Base-by-base conservation (phyloP, 2,329 filamentous ascomycete species). In the Pseudocercospora pini-densiflorae region DNA sequence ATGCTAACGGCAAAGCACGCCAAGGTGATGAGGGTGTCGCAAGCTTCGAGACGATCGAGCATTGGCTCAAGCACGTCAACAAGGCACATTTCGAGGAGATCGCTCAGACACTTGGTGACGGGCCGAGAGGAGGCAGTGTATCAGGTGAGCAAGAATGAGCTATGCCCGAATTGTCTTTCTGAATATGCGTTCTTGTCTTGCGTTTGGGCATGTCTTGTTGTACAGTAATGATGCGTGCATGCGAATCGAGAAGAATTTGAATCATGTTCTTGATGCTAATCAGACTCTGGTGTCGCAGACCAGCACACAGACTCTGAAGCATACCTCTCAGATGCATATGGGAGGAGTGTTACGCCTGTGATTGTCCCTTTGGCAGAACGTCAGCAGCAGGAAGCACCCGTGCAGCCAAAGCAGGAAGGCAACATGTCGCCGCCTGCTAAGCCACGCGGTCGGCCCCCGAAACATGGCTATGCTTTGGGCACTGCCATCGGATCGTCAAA, bases 101-200 rank as follows among this genome's bases (percentile, higher is more conserved):
- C 51, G 84, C 84, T n/a, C 86, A 86, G 83, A 79, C 82, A 70
- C 79, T 85, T 51, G 87, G 87, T n/a, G 87, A 89, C 78, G 87
- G 88, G 61, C 87, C 86, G 49, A 80, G 80, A 57, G 81, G 83
- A 65, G 82, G 82, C 67, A 77, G 57, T 51, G 66, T 82, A 72
- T 84, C 82, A 79, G 86, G 87, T 89, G 82, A 86, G 84, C 73
- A 61, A 60, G 63, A 66, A 49, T 23, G 59, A 61, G 51, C 33
- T 36, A 36, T 36, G 33, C n/a, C 53, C 53, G n/a, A 55, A 16
- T 23, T 51, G 23, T 55, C 10, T 27, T 29, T 29, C 14, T 29
- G 51, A n/a, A 27, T 33, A 14, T 53, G 33, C 40, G 51, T 31
- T 36, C 19, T 55, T 33, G 16, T 43, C 36, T 24, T 29, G 49